Base-by-base conservation (phyloP, 306 rosid genomes). In the Casuarina cunninghamiana region DNA sequence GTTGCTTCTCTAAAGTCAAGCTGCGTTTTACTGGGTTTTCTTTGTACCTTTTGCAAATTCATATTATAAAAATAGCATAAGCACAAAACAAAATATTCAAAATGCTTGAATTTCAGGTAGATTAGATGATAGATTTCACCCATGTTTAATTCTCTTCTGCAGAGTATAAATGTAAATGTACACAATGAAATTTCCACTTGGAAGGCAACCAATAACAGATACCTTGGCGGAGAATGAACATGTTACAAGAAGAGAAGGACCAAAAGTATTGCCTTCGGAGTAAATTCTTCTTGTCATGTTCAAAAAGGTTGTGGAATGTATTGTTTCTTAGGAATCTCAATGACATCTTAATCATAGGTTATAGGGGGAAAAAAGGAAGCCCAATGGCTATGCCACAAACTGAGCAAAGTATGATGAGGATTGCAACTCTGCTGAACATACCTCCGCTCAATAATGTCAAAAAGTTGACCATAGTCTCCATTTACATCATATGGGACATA, bases 381-480 rank as follows among this genome's bases (percentile, higher is more conserved):
- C 32, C 9, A 6, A 66, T 1, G 4, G 6, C 48, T 39, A 66
- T 6, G 41, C 41, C 43, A 16, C 41, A 26, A 66, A 21, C 41
- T 63, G 69, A 66, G 71, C 45, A 5, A 66, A 26, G 12, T 12
- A 66, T 39, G 19, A 16, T 21, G 7, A 41, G 71, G 71, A 66
- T 26, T 17, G 4, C 42, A 35, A 26, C 42, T 60, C 15, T 39
- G 26, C 21, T 39, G 26, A 66, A 66, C 83, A 57, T 84, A 95
- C 97, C 98, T 90, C 77, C 43, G 77, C 75, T 84, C 86, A 81
- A 95, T 88, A 81, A 88, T 86, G 84, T 87, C 92, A 87, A 95
- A 95, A 32, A 95, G 89, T 75, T 86, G 87, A 69, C 93, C 93
- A 50, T 91, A 95, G 83, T 89, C 78, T 77, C 89, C 98, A 85